Evolutionary conservation across 2,329 filamentous ascomycete genomes (phyloP).

Genomic region (Cytospora piceae): DNA sequence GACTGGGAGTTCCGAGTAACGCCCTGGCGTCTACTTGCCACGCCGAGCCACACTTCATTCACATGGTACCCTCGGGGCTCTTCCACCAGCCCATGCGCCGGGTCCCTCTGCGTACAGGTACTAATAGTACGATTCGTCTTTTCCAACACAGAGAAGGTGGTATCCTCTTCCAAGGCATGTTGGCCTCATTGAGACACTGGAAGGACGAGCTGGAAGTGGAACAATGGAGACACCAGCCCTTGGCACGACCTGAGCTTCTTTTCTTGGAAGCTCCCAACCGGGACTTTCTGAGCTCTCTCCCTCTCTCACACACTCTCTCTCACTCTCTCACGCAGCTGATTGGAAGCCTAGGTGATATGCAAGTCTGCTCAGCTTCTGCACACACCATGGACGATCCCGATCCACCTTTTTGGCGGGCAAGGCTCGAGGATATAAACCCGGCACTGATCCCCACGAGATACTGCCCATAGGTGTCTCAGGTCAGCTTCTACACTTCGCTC

Average conservation of each 20-base stretch:
- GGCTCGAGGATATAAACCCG: slow-evolving; percentile 12
- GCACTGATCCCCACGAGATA: neutral
- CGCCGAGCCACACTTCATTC: too few relatives aligned
- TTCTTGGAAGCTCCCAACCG: slow-evolving; percentile 1
- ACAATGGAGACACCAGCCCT: neutral
- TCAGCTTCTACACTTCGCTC: slow-evolving; percentile 22
- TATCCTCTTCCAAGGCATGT: neutral
- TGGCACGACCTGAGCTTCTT: slow-evolving; percentile 11
- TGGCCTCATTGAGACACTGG: neutral
- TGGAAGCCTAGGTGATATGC: slow-evolving; percentile 9
- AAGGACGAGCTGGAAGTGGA: neutral
- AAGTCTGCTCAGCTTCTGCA: slow-evolving; percentile 11
- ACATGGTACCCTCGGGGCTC: neutral
- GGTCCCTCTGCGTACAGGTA: neutral
- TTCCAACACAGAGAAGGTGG: slow-evolving; percentile 13
- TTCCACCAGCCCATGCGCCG: neutral
- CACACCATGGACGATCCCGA: neutral
- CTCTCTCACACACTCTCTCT: neutral
- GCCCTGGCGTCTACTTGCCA: too few relatives aligned
- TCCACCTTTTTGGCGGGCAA: neutral
- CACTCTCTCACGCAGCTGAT: slow-evolving; percentile 9
- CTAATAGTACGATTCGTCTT: neutral
- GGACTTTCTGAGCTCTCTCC: neutral
- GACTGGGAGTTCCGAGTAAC: too few relatives aligned
- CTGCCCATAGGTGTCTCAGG: neutral